Conservation (phyloP, 2,329 filamentous ascomycete species). For the Hypomyces perniciosus region DNA sequence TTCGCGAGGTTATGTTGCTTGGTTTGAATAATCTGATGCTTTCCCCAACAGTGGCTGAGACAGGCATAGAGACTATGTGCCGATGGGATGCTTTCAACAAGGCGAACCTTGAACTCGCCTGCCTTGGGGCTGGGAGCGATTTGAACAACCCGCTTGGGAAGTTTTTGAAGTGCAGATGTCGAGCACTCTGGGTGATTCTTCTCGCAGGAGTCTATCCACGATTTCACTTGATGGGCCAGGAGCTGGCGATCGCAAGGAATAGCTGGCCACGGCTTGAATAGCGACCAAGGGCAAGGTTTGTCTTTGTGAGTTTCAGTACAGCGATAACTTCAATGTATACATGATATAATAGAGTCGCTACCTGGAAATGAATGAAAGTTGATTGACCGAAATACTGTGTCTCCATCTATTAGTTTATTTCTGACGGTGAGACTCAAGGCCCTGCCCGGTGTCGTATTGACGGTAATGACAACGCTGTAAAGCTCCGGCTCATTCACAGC, state of each 20-base stretch:
- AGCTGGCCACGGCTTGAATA: background rate
- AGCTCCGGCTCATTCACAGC: background rate
- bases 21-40: conserved; percentile 30
- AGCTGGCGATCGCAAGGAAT: background rate
- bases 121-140: background rate
- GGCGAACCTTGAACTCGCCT: background rate
- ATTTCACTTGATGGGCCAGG: background rate
- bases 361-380: background rate
- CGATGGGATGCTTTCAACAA: background rate
- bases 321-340: background rate
- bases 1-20: conserved; percentile 4
- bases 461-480: background rate
- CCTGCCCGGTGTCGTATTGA: background rate
- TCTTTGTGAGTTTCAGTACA: background rate
- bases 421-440: background rate
- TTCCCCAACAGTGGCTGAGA: conserved; percentile 23
- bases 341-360: background rate
- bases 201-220: background rate
- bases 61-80: conserved; percentile 9
- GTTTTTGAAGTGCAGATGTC: background rate
- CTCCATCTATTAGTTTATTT: background rate
- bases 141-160: conserved; percentile 1
- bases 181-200: background rate
- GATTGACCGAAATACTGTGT: background rate
- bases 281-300: background rate